Percentiles rank a stretch among this genome's conserved stretches.
These are phyloP conservation scores for Lachancea mirantina DNA, from an alignment of 805 yeast species.

Conservation along the genomic window DNA sequence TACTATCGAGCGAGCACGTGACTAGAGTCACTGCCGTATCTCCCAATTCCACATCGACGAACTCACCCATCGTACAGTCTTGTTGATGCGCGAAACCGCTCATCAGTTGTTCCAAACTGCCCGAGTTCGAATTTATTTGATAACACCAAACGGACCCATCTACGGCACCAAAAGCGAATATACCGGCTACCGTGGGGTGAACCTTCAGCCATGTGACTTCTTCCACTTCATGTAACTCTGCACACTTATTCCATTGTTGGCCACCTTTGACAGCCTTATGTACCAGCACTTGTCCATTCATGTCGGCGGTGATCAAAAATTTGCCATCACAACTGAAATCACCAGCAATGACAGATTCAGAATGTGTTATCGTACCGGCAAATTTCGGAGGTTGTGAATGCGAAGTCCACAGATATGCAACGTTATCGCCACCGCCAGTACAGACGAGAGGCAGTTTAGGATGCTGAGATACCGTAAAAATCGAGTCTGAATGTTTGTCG, in stretches of 20 bases:
- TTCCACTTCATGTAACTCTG: conserved; percentile 76
- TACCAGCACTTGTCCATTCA: conserved; percentile 80
- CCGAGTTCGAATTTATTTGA: conserved; percentile 47
- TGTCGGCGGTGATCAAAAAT: conserved; percentile 82
- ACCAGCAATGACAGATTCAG: conserved; percentile 81
- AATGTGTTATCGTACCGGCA: conserved; percentile 68
- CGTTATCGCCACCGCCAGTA: conserved; percentile 94
- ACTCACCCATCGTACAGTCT: conserved; percentile 75
- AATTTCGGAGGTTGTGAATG: conserved; percentile 78
- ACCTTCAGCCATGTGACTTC: conserved; percentile 78
- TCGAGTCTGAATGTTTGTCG: conserved; percentile 83
- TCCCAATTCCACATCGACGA: conserved; percentile 49
- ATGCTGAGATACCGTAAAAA: conserved; percentile 74
- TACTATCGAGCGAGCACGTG: conserved; percentile 78
- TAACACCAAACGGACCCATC: conserved; percentile 96
- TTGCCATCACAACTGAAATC: conserved; percentile 80
- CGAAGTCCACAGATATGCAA: conserved; percentile 87
- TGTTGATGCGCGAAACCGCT: conserved; percentile 73
- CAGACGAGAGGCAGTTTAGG: conserved; percentile 79
- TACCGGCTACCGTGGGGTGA: conserved; percentile 65
- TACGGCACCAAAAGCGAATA: conserved; percentile 85
- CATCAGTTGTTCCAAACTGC: conserved; percentile 62
- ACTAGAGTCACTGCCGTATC: conserved; percentile 59
- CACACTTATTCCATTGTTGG: conserved; percentile 69
- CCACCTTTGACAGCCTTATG: conserved; percentile 70